phyloP scores from a whole-genome alignment of 371 early-diverging fungal genomes.

The Saksenaea vasiformis region DNA sequence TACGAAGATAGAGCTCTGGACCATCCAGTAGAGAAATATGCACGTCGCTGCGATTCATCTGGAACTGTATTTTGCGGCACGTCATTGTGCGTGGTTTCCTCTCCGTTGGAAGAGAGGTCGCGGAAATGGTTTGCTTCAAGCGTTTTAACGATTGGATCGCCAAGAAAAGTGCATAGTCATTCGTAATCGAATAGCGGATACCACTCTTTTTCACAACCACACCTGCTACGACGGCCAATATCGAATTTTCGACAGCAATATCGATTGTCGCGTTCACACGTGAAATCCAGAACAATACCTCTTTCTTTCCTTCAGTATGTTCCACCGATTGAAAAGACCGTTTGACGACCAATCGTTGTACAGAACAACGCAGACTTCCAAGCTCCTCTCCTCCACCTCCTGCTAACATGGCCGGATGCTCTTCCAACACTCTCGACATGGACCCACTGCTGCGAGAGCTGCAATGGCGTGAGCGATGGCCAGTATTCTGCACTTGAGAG shows the following conservation, averaged over 20 bases:
- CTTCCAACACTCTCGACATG: neutral
- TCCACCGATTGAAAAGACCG: constrained; percentile 8
- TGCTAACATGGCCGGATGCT: neutral
- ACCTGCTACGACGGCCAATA: constrained; percentile 11
- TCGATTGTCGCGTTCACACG: constrained; percentile 24
- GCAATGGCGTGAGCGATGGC: constrained; percentile 7
- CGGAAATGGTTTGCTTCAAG: constrained; percentile 4
- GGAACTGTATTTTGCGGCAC: constrained; percentile 20
- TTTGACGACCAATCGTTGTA: constrained; percentile 19
- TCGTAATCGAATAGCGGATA: constrained; percentile 23
- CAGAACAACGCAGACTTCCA: constrained; percentile 13
- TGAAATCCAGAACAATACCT: constrained; percentile 37
- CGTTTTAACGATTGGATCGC: constrained; percentile 12
- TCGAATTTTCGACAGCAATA: neutral
- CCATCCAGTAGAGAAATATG: constrained; percentile 24
- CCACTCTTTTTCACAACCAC: constrained; percentile 36
- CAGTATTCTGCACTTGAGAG: constrained; percentile 8
- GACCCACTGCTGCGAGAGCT: constrained; percentile 5
- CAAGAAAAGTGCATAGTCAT: constrained; percentile 35
- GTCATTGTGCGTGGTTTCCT: neutral
- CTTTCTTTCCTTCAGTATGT: constrained; percentile 6
- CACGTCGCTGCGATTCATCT: constrained; percentile 35
- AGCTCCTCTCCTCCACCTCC: neutral
- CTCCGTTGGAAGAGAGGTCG: neutral
- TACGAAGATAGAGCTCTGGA: constrained; percentile 28